Conservation (phyloP, 1,139 yeast species). For the Protomyces pachydermus region DNA sequence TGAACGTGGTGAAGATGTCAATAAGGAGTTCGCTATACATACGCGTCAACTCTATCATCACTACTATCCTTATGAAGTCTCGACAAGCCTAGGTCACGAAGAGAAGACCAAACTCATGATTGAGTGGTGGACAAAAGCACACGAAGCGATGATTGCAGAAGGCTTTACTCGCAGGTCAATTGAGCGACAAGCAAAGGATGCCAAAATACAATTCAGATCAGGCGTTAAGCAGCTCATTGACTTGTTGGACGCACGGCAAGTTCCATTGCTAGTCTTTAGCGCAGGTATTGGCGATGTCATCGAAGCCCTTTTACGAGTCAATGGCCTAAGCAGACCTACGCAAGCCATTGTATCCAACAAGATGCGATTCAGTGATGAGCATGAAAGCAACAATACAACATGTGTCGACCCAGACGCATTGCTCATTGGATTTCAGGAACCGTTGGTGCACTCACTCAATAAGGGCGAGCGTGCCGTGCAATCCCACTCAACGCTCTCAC, state of each 20-base stretch:
- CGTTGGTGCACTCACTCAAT: slow-evolving; percentile 21
- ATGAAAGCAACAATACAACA: not conserved
- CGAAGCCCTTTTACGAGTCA: slow-evolving; percentile 8
- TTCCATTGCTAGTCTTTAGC: slow-evolving; percentile 15
- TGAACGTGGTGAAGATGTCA: slow-evolving; percentile 15
- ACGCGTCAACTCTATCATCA: slow-evolving; percentile 6
- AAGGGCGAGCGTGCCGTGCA: slow-evolving; percentile 23
- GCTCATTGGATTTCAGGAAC: slow-evolving; percentile 15
- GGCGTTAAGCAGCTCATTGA: slow-evolving; percentile 7
- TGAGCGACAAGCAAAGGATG: not conserved
- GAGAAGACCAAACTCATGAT: slow-evolving; percentile 16
- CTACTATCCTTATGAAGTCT: slow-evolving; percentile 16
- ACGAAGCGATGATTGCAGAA: slow-evolving; percentile 13
- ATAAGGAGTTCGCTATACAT: slow-evolving; percentile 5
- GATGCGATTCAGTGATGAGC: slow-evolving; percentile 8
- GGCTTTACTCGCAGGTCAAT: not conserved
- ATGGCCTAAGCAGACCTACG: not conserved
- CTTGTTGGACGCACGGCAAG: not conserved
- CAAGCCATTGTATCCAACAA: slow-evolving; percentile 16
- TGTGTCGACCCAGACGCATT: not conserved
- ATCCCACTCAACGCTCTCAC: not conserved
- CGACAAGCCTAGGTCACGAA: not conserved
- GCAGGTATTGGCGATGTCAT: slow-evolving; percentile 26
- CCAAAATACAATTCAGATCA: slow-evolving; percentile 11
- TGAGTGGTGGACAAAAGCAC: slow-evolving; percentile 27